Conservation (phyloP, 805 yeast species). For the Barnettozyma populi region DNA sequence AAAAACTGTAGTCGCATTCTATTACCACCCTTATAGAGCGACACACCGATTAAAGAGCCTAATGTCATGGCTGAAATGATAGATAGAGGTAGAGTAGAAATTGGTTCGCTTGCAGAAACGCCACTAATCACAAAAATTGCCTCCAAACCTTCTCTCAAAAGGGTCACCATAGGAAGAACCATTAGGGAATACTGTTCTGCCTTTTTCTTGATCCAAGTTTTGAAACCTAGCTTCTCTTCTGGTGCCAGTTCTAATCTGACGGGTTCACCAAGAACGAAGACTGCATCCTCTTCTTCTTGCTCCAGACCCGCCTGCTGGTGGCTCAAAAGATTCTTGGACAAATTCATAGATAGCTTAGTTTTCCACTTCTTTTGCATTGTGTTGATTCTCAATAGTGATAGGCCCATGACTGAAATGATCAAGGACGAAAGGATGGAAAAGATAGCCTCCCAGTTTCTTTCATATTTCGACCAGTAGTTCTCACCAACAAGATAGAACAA, state of each 20-base stretch:
- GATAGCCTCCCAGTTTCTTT: conserved; percentile 85
- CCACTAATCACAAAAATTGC: conserved; percentile 92
- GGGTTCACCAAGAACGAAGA: conserved; percentile 15
- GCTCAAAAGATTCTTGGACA: conserved; percentile 29
- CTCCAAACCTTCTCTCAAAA: conserved; percentile 86
- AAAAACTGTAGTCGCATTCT: conserved; percentile 72
- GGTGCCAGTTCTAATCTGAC: not conserved
- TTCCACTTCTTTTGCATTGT: conserved; percentile 82
- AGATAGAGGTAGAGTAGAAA: conserved; percentile 59
- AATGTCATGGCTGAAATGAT: conserved; percentile 51
- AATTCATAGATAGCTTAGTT: conserved; percentile 61
- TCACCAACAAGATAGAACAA: conserved; percentile 77
- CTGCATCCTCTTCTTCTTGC: conserved; percentile 13
- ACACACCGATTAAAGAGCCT: conserved; percentile 61
- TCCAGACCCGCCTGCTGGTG: conserved; percentile 12
- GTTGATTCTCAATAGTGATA: conserved; percentile 75
- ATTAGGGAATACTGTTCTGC: conserved; percentile 62
- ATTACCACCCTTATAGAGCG: conserved; percentile 73
- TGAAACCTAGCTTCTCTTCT: conserved; percentile 6
- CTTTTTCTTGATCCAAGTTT: conserved; percentile 13
- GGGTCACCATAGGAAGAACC: conserved; percentile 76
- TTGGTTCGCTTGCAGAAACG: conserved; percentile 69
- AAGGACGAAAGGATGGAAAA: conserved; percentile 74
- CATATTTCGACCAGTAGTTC: conserved; percentile 83
- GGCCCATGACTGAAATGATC: conserved; percentile 83